Conservation (phyloP, 176 grass and related monocot species). For the Aegilops sharonensis region DNA sequence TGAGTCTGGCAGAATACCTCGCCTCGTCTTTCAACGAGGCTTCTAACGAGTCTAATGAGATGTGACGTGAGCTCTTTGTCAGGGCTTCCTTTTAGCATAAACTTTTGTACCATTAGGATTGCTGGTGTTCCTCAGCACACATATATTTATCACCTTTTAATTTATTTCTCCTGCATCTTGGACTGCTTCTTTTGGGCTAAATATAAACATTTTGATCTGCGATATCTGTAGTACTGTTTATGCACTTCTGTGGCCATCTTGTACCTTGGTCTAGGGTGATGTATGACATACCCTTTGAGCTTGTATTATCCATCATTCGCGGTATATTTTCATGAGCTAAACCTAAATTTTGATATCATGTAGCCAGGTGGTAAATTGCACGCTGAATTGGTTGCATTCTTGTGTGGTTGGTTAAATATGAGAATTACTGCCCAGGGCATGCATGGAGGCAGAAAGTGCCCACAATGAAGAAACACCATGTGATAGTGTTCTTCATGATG, state of each 20-base stretch:
- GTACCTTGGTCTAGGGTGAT: slow-evolving; percentile 3
- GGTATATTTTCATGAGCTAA: not conserved
- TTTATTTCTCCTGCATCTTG: not conserved
- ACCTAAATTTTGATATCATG: not conserved
- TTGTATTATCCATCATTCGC: not conserved
- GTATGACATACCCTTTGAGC: not conserved
- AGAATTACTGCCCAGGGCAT: too few relatives aligned
- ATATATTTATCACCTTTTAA: not conserved
- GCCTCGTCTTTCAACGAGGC: slow-evolving; percentile 47
- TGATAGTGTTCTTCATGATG: not conserved
- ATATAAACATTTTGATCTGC: not conserved
- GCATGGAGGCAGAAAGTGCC: too few relatives aligned
- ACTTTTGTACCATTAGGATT: slow-evolving; percentile 13
- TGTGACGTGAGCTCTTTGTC: not conserved
- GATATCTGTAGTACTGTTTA: not conserved
- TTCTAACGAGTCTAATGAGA: slow-evolving; percentile 25
- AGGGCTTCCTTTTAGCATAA: not conserved
- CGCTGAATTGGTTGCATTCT: not conserved
- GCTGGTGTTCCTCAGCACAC: not conserved
- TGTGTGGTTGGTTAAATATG: not conserved
- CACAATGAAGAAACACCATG: too few relatives aligned
- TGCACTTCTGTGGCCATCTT: not conserved
- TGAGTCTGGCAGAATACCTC: slow-evolving; percentile 53
- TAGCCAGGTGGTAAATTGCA: not conserved
- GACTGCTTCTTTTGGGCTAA: not conserved